These are phyloP conservation scores for Penicillium decumbens DNA, from an alignment of 2,329 filamentous ascomycete genomes.

Conservation along the genomic window DNA sequence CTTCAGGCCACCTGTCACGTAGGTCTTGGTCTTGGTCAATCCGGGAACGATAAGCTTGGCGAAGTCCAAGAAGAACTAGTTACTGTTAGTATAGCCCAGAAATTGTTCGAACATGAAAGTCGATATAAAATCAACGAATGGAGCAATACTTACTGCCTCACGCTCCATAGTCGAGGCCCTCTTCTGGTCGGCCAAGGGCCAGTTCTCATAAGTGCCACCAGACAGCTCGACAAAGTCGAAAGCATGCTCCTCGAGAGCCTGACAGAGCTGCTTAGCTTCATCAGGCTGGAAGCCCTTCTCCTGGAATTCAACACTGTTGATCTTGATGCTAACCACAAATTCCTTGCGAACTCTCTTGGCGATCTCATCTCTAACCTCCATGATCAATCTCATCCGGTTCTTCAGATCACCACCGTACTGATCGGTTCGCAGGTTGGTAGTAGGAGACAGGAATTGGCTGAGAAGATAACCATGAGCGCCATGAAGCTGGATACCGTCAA, in stretches of 20 bases:
- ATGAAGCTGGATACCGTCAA: background rate
- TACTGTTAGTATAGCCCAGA: background rate
- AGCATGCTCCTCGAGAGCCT: constrained; percentile 28
- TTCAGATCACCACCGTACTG: constrained; percentile 62
- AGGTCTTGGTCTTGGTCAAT: constrained; percentile 44
- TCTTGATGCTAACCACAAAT: constrained; percentile 39
- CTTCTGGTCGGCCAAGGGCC: constrained; percentile 46
- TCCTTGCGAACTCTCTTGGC: constrained; percentile 34
- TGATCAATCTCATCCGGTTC: constrained; percentile 58
- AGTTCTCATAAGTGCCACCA: constrained; percentile 56
- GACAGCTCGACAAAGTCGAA: constrained; percentile 54
- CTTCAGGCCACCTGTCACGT: constrained; percentile 8
- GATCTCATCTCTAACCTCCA: constrained; percentile 43
- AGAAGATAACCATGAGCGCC: constrained; percentile 49
- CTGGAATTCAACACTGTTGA: background rate
- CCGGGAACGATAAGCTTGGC: constrained; percentile 51
- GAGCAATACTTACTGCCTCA: constrained; percentile 37
- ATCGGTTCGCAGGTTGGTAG: constrained; percentile 57
- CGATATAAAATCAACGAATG: background rate
- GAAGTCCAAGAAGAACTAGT: constrained; percentile 56
- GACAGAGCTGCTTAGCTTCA: constrained; percentile 28
- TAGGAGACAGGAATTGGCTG: constrained; percentile 52
- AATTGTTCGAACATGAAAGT: too few relatives aligned
- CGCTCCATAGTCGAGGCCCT: constrained; percentile 53
- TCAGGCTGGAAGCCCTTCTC: background rate